Conservation (phyloP, 2,329 filamentous ascomycete species). For the Penicillium sumatraense region DNA sequence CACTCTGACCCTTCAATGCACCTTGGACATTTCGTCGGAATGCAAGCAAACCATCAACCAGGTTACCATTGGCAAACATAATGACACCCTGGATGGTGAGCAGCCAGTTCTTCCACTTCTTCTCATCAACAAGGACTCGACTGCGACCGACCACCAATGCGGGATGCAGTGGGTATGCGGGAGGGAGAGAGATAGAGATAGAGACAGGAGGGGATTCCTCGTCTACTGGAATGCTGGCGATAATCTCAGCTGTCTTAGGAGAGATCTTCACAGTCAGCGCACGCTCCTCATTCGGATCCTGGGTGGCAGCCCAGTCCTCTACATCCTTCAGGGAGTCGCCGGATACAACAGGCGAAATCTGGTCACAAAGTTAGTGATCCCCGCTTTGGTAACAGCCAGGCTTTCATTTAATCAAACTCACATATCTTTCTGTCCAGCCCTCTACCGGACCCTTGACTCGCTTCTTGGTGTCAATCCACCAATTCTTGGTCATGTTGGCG, state of each 20-base stretch:
- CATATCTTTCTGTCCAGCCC: slow-evolving; percentile 81
- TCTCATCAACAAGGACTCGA: slow-evolving; percentile 84
- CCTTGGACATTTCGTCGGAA: slow-evolving; percentile 88
- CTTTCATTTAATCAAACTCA: slow-evolving; percentile 63
- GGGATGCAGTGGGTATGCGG: slow-evolving; percentile 79
- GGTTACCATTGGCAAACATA: slow-evolving; percentile 85
- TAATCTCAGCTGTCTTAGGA: slow-evolving; percentile 73
- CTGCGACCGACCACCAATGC: slow-evolving; percentile 77
- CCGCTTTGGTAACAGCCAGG: not conserved
- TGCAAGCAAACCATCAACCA: slow-evolving; percentile 83
- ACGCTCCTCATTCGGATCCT: slow-evolving; percentile 56
- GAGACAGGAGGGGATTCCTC: slow-evolving; percentile 81
- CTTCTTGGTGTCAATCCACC: slow-evolving; percentile 81
- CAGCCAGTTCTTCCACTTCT: slow-evolving; percentile 92
- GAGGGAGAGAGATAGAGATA: slow-evolving; percentile 78
- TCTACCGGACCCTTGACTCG: slow-evolving; percentile 80
- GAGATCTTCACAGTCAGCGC: slow-evolving; percentile 71
- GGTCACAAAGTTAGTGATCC: slow-evolving; percentile 10
- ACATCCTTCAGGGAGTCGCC: slow-evolving; percentile 46
- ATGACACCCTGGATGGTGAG: slow-evolving; percentile 89
- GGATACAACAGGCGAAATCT: slow-evolving; percentile 50
- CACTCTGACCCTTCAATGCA: slow-evolving; percentile 86
- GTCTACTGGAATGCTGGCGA: slow-evolving; percentile 84
- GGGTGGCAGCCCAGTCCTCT: slow-evolving; percentile 46
- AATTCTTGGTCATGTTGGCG: slow-evolving; percentile 77